Conservation (phyloP, 208 protist species). For the Leishmania tropica region DNA sequence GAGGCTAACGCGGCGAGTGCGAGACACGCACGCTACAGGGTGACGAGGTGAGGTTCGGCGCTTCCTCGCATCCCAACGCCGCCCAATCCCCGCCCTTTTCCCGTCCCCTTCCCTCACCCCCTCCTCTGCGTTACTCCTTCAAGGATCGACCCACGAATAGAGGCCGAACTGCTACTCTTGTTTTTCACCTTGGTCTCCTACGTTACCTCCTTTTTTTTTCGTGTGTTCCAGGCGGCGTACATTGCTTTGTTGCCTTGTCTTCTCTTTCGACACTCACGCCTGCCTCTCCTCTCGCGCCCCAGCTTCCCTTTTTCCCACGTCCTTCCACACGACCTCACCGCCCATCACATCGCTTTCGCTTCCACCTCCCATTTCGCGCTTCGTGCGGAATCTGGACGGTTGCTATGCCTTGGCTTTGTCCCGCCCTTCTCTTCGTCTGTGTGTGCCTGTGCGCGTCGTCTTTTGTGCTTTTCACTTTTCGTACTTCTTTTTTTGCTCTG, state of each 20-base stretch:
- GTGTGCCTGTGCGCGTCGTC: background rate
- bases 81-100: background rate
- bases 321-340: background rate
- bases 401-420: background rate
- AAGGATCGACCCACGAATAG: background rate
- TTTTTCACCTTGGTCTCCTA: background rate
- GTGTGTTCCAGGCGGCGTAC: background rate
- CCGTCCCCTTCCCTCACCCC: background rate
- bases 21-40: slow-evolving; percentile 3
- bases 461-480: background rate
- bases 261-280: background rate
- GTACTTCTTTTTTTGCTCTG: background rate
- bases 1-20: slow-evolving; percentile 7
- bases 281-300: background rate
- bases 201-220: background rate
- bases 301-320: background rate
- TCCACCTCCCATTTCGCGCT: background rate
- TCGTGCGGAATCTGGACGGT: background rate
- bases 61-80: background rate
- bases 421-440: background rate
- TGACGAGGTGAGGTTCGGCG: background rate
- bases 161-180: slow-evolving; percentile 1
- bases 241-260: background rate
- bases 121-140: background rate
- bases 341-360: background rate